Base-by-base conservation (phyloP, 305 asterid species). In the Ilex paraguariensis region DNA sequence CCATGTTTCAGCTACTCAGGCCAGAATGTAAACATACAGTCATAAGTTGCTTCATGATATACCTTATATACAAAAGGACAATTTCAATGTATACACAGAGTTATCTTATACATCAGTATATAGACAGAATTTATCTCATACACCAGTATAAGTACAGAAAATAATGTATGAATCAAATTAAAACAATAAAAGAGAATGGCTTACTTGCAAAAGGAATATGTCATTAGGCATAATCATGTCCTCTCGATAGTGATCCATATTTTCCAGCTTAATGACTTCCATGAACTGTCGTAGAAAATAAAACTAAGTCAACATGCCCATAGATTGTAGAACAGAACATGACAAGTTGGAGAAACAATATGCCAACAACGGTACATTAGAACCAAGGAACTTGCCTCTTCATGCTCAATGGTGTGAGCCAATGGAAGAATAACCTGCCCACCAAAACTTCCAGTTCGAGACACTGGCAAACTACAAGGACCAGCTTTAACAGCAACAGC, bases 181-280 rank as follows among this genome's bases (percentile, higher is more conserved):
- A 21, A 21, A 21, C 28, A 13, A 6, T 7, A 52, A 67, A 7
- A 60, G 31, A 21, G 28, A 21, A 21, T 21, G 60, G 68, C 94
- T 63, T 81, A 93, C 99, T 77, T 93, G 99, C 75, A 93, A 77
- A 72, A 93, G 89, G 80, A 93, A 93, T 75, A 86, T 83, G 70
- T 90, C 99, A 39, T 79, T 82, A 56, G 97, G 93, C 84, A 86
- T 84, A 17, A 87, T 77, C 74, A 82, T 65, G 31, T 90, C 95
- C 16, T 90, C 95, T 61, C 81, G 85, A 67, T 76, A 87, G 56
- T 84, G 94, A 10, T 85, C 63, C 81, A 83, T 83, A 58, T 84
- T 88, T 79, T 90, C 99, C 77, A 94, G 87, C 77, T 88, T 85
- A 64, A 94, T 82, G 73, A 94, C 99, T 83, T 94, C 99, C 98